Conservation (phyloP, 2,329 filamentous ascomycete genomes). For the Bipolaris bicolor region DNA sequence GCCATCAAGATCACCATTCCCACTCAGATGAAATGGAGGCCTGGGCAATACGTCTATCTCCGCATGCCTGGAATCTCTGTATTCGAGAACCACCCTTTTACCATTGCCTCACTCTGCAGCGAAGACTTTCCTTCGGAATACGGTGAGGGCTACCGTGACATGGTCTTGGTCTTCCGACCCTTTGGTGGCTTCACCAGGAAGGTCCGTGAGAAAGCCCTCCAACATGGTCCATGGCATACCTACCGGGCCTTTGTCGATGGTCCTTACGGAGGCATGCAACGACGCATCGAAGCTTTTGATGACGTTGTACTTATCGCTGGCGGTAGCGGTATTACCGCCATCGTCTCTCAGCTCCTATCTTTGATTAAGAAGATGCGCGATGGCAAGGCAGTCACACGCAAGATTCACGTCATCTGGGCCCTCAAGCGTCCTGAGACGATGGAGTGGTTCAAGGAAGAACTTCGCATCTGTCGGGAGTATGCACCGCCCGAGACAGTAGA, state of each 20-base stretch:
- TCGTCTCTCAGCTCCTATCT: constrained; percentile 88
- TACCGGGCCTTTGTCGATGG: constrained; percentile 93
- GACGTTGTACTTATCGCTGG: constrained; percentile 92
- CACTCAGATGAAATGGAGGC: constrained; percentile 89
- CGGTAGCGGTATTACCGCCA: constrained; percentile 90
- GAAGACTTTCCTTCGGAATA: constrained; percentile 93
- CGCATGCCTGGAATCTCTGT: constrained; percentile 91
- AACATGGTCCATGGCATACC: constrained; percentile 87
- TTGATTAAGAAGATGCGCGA: constrained; percentile 97
- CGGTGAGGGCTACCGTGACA: constrained; percentile 84
- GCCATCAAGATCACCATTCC: constrained; percentile 96
- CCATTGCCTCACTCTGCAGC: constrained; percentile 88
- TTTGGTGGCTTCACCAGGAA: constrained; percentile 88
- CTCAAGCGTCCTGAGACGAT: constrained; percentile 89
- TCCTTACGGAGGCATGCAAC: constrained; percentile 92
- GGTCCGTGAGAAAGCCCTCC: constrained; percentile 80
- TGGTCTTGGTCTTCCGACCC: constrained; percentile 88
- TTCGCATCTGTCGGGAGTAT: constrained; percentile 87
- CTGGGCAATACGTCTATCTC: constrained; percentile 93
- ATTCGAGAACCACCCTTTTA: constrained; percentile 94
- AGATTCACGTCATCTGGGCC: constrained; percentile 92
- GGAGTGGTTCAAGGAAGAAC: constrained; percentile 97
- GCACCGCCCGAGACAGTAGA: constrained; percentile 87
- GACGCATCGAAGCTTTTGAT: constrained; percentile 89
- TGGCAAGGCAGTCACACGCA: constrained; percentile 89